phyloP scores from a whole-genome alignment of 306 rosid species.

The Casuarina cunninghamiana region DNA sequence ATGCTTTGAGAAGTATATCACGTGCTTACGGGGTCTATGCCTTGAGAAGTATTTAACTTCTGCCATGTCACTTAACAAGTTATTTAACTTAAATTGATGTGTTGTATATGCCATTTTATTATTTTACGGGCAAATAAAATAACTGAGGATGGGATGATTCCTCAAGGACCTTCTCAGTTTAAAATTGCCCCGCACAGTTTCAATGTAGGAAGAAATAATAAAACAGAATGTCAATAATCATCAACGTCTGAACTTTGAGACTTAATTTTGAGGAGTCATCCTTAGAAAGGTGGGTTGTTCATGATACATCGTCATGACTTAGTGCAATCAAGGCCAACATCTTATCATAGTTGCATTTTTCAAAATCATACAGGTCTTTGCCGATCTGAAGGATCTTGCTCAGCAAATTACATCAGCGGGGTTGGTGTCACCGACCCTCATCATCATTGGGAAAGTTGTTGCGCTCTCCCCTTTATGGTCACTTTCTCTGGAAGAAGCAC shows the following conservation, averaged over 20 bases:
- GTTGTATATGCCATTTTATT: neutral
- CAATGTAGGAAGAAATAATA: neutral
- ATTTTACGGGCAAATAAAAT: neutral
- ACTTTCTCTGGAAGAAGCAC: constrained; percentile 43
- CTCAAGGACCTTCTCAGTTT: neutral
- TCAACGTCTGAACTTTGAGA: neutral
- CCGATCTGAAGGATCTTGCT: constrained; percentile 74
- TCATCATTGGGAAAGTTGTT: constrained; percentile 88
- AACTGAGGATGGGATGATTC: neutral
- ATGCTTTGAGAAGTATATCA: neutral
- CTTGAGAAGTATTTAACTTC: neutral
- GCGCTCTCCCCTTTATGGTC: constrained; percentile 86
- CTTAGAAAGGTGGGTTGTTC: neutral
- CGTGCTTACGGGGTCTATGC: neutral
- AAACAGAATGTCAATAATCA: neutral
- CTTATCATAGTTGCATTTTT: constrained; percentile 22
- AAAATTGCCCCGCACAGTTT: neutral
- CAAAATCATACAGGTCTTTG: constrained; percentile 68
- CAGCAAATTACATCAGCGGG: constrained; percentile 52
- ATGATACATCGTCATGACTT: neutral
- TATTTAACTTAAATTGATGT: neutral
- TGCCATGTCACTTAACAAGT: neutral
- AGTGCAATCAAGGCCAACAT: constrained; percentile 6
- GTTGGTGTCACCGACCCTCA: constrained; percentile 79
- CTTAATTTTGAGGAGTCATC: neutral